Evolutionary conservation across 169 alveolate species (phyloP), one percentile per base, ranked within the genome.

Genomic region (Neospora caninum): DNA sequence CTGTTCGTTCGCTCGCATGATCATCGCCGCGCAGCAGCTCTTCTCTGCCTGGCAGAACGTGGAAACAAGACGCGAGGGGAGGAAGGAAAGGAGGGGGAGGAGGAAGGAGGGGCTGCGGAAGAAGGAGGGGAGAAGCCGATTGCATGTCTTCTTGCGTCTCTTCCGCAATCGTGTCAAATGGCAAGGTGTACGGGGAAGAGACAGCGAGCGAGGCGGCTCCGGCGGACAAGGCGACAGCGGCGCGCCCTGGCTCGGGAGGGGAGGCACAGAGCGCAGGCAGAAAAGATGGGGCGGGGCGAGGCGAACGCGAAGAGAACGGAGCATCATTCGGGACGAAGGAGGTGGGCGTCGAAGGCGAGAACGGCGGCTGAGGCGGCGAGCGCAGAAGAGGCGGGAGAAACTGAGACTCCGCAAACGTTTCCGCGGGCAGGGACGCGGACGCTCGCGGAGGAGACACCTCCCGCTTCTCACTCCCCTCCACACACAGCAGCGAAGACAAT

Each of bases 271-370:
- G 7, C 31, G 86, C 39, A 25, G 58, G 86, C 22, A 78, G 45
- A 22, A n/a, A 78, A 43, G n/a, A 27, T 4, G 73, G n/a, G 31
- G 31, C 73, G 31, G 73, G 34, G 31, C 73, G 84, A 41, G 39
- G 38, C 84, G 43, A 36, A 29, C 16, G 45, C 41, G 39, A 1
- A 18, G 43, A 20, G 13, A 34, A 36, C 31, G 39, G 84, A 4
- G 49, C 39, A 43, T 36, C 84, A 2, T n/a, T 4, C 42, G 84
- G 84, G 49, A 73, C 84, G 84, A 82, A 82, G 41, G 89, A 38
- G 27, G 89, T 82, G 25, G 89, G 89, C 34, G 89, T 82, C 6
- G 89, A 36, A 13, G 89, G 89, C 34, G 89, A 82, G 89, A 82
- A 82, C 20, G 89, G 89, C 34, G 89, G 89, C 67, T 78, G 86